Base-by-base conservation (phyloP, 768 basidiomycete genomes). In the Trametopsis cervina region DNA sequence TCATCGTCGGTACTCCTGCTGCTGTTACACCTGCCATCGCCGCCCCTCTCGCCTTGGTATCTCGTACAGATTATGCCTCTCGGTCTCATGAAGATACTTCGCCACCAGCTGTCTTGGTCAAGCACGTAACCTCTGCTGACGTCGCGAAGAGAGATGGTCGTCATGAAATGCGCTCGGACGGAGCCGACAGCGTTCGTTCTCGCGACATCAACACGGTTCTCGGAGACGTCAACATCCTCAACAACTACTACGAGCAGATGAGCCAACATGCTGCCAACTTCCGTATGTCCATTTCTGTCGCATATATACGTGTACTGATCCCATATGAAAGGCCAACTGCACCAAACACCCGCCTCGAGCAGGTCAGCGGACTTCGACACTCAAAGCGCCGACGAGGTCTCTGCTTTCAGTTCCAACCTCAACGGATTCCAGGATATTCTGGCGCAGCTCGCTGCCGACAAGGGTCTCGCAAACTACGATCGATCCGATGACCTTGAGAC, bases 391-490 rank as follows among this genome's bases (percentile, higher is more conserved):
- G 53, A 63, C 37, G 62, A 63, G 41, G 54, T 76, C n/a, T 63
- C 64, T 4, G 62, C 58, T 12, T 68, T 55, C 62, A 71, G 59
- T 50, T 56, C 39, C 53, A 66, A 61, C 35, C 56, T 68, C 18
- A 54, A 60, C n/a, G 63, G 60, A 29, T 62, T 70, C 23, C 51
- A 62, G 40, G 50, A 42, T 25, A 47, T 62, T 18, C 55, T 72
- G 22, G 57, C 42, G 10, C 53, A 57, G 29, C 55, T 68, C 23
- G 62, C 56, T 6, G 51, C 59, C 15, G 71, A 73, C 57, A 75
- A 76, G 44, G 80, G 80, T 15, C 66, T 77, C 26, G 73, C 65
- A 22, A 68, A 76, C 63, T 80, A 77, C 56, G 71, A 83, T 58
- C 39, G 42, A 3, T 59, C 56, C 23, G 66, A 72, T 54, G 58